phyloP scores from a whole-genome alignment of 345 rosid species.

The Triadica sebifera region DNA sequence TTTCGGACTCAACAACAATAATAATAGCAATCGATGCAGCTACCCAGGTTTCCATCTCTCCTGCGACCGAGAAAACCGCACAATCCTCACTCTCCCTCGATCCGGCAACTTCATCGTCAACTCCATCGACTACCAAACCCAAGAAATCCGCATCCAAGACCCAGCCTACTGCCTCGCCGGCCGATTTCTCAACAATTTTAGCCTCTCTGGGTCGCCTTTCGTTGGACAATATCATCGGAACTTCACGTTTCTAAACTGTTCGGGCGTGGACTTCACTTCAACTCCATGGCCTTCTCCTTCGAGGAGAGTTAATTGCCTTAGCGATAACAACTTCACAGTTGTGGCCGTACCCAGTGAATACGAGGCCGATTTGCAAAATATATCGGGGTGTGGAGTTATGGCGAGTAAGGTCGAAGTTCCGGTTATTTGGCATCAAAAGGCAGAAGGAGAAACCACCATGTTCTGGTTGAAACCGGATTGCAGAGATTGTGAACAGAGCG shows the following conservation, averaged over 20 bases:
- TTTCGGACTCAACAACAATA: constrained; percentile 22
- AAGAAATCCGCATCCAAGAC: constrained; percentile 33
- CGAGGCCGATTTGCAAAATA: not conserved
- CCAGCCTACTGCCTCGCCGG: constrained; percentile 37
- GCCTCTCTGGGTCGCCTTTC: constrained; percentile 37
- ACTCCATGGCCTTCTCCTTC: not conserved
- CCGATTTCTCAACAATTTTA: constrained; percentile 27
- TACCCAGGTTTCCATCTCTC: constrained; percentile 45
- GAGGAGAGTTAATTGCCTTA: constrained; percentile 35
- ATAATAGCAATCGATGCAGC: constrained; percentile 20
- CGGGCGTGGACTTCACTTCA: not conserved
- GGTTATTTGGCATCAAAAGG: constrained; percentile 5
- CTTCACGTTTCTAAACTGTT: constrained; percentile 43
- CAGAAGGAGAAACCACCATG: constrained; percentile 17
- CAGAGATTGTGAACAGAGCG: constrained; percentile 23
- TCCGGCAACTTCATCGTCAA: constrained; percentile 42
- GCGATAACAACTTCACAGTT: constrained; percentile 30
- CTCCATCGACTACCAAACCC: constrained; percentile 37
- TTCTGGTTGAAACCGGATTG: constrained; percentile 47
- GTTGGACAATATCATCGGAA: fast-evolving
- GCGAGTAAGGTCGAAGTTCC: constrained; percentile 20
- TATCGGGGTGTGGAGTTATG: constrained; percentile 20
- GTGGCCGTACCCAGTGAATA: constrained; percentile 5
- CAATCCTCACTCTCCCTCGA: constrained; percentile 29
- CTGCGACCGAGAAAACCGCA: constrained; percentile 24